Base-by-base conservation (phyloP, 2,329 filamentous ascomycete genomes). In the Ceratocystis papillata region DNA sequence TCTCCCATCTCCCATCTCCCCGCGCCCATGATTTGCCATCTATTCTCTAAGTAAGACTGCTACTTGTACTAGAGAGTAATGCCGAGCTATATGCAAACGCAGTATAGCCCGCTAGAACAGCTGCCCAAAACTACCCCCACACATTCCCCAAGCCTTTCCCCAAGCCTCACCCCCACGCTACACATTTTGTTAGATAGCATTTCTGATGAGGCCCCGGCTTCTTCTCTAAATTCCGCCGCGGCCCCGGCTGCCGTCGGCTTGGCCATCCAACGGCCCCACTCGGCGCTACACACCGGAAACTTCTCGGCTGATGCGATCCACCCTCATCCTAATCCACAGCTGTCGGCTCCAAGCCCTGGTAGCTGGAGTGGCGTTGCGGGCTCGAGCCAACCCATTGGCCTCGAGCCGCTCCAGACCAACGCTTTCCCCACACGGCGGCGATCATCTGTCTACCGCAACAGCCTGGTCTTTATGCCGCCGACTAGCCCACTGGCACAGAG, bases 401-500 rank as follows among this genome's bases (percentile, higher is more conserved):
- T 59, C 17, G 25, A 30, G 10, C 55, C 55, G 28, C 25, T 59
- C 8, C 55, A 59, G 55, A 59, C 55, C 3, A 25, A 30, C 15
- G 30, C 25, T 3, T 30, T 8, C 17, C 17, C 15, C 33, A n/a
- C 55, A 30, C 55, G 55, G 55, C 55, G 55, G 20, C 55, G 17
- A 5, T 55, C 50, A 17, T 44, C 50, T 46, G 22, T 50, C 53
- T 41, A 37, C 59, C 61, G 33, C 65, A 41, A 20, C 62, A 73
- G 44, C 55, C 76, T 96, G 74, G 81, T 88, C 41, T 88, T 96
- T 69, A 88, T 93, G 75, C 84, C 89, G 1, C 93, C 94, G 0
- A 97, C 94, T 1, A 97, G 92, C 71, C 94, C 94, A 15, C 79
- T 99, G 10, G 92, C 95, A 0, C 87, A 96, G 72, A 90, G 91